phyloP scores from a whole-genome alignment of 73 alveolate genomes.

The Paramecium pentaurelia region DNA sequence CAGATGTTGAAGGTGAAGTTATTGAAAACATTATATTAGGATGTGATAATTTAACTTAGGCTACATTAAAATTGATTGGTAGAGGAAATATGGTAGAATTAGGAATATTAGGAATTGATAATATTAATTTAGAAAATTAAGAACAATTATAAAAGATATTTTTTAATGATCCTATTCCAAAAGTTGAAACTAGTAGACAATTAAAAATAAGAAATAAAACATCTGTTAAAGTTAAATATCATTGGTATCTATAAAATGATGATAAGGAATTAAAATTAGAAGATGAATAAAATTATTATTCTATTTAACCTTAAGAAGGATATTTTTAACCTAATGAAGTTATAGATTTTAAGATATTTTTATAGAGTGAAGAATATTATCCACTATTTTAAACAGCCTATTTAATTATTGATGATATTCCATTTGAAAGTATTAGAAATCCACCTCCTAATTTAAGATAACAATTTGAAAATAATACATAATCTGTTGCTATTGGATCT shows the following conservation, averaged over 20 bases:
- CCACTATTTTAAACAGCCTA: conserved; percentile 48
- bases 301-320: conserved; percentile 89
- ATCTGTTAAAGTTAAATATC: conserved; percentile 85
- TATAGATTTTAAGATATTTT: conserved; percentile 76
- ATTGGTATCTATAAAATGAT: conserved; percentile 88
- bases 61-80: conserved; percentile 79
- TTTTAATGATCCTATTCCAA: conserved; percentile 91
- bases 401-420: conserved; percentile 76
- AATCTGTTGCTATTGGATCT: conserved; percentile 77
- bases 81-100: conserved; percentile 85
- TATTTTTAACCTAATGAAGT: conserved; percentile 79
- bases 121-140: conserved; percentile 77
- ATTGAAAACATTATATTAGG: conserved; percentile 85
- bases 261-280: conserved; percentile 76
- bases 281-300: conserved; percentile 86
- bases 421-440: conserved; percentile 77
- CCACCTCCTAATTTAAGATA: conserved; percentile 73
- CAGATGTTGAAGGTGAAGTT: conserved; percentile 86
- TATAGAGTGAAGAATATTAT: conserved; percentile 49
- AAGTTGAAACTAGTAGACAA: conserved; percentile 75
- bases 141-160: conserved; percentile 75
- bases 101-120: conserved; percentile 69
- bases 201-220: conserved; percentile 79
- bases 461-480: conserved; percentile 37
- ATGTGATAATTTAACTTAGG: conserved; percentile 90